Conservation (phyloP, 495 filamentous ascomycete genomes). For the Aspergillus olivimuriae region DNA sequence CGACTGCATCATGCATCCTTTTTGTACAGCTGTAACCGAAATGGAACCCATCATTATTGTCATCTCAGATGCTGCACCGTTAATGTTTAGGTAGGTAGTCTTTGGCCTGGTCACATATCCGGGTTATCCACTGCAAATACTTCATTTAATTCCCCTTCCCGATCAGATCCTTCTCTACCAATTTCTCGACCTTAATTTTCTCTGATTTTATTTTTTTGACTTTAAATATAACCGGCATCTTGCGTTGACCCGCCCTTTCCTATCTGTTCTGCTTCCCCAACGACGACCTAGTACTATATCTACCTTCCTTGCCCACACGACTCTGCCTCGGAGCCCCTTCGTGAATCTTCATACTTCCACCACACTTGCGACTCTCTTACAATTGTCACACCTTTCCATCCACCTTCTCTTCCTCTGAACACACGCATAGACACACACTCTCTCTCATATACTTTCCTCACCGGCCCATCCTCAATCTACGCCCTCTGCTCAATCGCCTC, state of each 20-base stretch:
- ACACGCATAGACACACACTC: too few species aligned
- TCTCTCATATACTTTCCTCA: too few species aligned
- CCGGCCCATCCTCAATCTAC: too few species aligned
- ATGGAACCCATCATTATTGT: conserved; percentile 23
- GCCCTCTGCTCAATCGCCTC: too few species aligned
- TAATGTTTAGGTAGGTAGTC: conserved; percentile 31
- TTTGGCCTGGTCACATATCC: conserved; percentile 38
- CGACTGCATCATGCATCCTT: conserved; percentile 31
- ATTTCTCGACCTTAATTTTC: conserved; percentile 13
- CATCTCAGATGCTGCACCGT: conserved; percentile 27
- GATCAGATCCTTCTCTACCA: conserved; percentile 16
- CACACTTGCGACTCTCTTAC: background rate
- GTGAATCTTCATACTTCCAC: too few species aligned
- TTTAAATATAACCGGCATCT: too few species aligned
- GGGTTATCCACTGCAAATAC: conserved; percentile 36
- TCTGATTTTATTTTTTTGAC: conserved; percentile 7
- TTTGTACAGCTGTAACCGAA: conserved; percentile 42
- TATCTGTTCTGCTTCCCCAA: conserved; percentile 2
- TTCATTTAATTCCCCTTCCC: conserved; percentile 30
- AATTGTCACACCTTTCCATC: background rate
- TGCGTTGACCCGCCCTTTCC: too few species aligned
- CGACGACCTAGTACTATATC: background rate
- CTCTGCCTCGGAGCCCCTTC: too few species aligned
- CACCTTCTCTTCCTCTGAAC: background rate
- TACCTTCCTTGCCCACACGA: too few species aligned